Conservation (phyloP, 768 basidiomycete species). For the Leccinum longicurvipes region DNA sequence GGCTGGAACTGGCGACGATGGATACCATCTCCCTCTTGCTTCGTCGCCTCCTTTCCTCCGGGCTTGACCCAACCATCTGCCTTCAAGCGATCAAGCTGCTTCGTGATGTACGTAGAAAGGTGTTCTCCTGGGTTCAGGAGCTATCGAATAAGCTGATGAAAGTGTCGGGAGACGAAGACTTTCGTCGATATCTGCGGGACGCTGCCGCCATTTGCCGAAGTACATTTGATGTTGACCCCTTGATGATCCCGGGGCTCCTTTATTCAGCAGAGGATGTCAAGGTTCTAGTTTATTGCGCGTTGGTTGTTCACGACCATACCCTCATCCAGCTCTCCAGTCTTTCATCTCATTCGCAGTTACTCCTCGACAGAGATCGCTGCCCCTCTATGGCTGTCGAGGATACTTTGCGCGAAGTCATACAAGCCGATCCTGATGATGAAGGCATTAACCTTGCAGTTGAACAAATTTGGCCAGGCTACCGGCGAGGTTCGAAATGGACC, state of each 20-base stretch:
- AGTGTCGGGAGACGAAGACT: conserved; percentile 10
- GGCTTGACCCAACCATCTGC: conserved; percentile 8
- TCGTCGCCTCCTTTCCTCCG: conserved; percentile 36
- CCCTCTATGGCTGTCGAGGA: conserved; percentile 26
- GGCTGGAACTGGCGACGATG: conserved; percentile 35
- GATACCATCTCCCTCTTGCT: conserved; percentile 34
- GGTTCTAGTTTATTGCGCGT: conserved; percentile 19
- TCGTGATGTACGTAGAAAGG: conserved; percentile 29
- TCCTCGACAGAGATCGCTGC: conserved; percentile 32
- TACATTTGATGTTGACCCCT: conserved; percentile 27
- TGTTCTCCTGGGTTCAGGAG: conserved; percentile 37
- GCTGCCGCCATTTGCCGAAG: conserved; percentile 39
- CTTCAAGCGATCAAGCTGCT: conserved; percentile 26
- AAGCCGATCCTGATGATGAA: background rate
- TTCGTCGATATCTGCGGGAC: conserved; percentile 30
- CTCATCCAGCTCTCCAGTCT: conserved; percentile 11
- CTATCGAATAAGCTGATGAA: conserved; percentile 24
- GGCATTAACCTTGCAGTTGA: conserved; percentile 21
- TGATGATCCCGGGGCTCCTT: conserved; percentile 13
- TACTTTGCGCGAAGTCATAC: conserved; percentile 1
- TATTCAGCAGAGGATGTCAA: conserved; percentile 21
- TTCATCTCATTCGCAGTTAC: conserved; percentile 5
- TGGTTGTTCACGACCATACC: conserved; percentile 27
- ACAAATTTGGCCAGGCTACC: conserved; percentile 26
- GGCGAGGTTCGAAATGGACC: conserved; percentile 22